Base-by-base conservation (phyloP, 495 filamentous ascomycete genomes). In the Aspergillus sclerotiicarbonarius region DNA sequence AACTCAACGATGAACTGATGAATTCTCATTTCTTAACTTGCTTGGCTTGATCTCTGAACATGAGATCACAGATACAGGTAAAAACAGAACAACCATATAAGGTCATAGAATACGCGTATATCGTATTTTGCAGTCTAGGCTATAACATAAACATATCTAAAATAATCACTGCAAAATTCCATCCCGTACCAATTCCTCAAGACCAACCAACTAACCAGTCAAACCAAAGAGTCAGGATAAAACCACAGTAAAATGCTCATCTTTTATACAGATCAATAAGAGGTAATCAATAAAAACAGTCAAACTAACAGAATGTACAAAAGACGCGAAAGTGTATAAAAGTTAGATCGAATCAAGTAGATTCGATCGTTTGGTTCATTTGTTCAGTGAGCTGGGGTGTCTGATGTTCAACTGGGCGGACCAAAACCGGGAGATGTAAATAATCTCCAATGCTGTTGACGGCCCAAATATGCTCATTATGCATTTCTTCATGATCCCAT, bases 261-360 rank as follows among this genome's bases (percentile, higher is more conserved):
- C 48, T 59, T 59, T 59, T 59, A 59, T 59, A 59, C 56, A 59
- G 15, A 25, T 31, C 18, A 21, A 51, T 21, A 53, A 51, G 9
- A 6, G 39, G 39, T 41, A 52, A 53, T 31, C 16, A 44, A 16
- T 18, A 58, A 58, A 32, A 25, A 32, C 33, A 25, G 37, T 41
- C 37, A 47, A 49, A 21, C 21, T 30, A n/a, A 31, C 37, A 45
- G 39, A 58, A 52, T 58, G 39, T 58, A 58, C 56, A 58, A 25
- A 32, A 8, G 35, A n/a, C 19, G 35, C 29, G 13, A 51, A 29
- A 51, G 48, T 47, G 25, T 25, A 25, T 25, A 25, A 25, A 18
- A 18, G 30, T 32, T n/a, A n/a, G 37, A 57, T 29, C 13, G 13
- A 41, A n/a, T 13, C 13, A n/a, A n/a, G 5, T n/a, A 41, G 37